phyloP scores from a whole-genome alignment of 805 yeast species.

The Candida incommunis region DNA sequence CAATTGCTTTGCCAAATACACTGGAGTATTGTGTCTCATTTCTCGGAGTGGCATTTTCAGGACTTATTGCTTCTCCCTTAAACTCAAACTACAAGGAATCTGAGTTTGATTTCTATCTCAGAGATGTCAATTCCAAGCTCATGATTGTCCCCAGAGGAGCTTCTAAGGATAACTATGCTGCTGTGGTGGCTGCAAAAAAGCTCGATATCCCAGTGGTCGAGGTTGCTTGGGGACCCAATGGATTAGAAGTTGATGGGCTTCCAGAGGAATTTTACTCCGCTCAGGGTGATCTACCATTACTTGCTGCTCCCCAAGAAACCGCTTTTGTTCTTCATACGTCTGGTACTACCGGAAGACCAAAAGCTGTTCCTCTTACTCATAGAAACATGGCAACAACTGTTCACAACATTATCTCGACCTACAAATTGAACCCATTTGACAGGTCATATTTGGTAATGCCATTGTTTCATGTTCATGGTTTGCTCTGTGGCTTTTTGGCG shows the following conservation, averaged over 20 bases:
- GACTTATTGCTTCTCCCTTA: slow-evolving; percentile 53
- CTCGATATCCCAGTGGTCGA: slow-evolving; percentile 38
- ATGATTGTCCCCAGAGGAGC: slow-evolving; percentile 45
- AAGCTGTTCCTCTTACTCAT: slow-evolving; percentile 61
- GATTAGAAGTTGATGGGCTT: slow-evolving; percentile 23
- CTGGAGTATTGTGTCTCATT: slow-evolving; percentile 45
- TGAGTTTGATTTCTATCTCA: slow-evolving; percentile 53
- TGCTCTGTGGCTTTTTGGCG: slow-evolving; percentile 50
- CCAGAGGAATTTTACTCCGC: slow-evolving; percentile 7
- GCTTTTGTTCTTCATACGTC: slow-evolving; percentile 60
- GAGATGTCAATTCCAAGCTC: slow-evolving; percentile 43
- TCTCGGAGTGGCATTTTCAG: slow-evolving; percentile 40
- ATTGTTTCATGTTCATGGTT: slow-evolving; percentile 63
- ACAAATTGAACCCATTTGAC: slow-evolving; percentile 35
- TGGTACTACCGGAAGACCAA: slow-evolving; percentile 67
- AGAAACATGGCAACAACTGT: slow-evolving; percentile 46
- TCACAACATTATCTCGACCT: slow-evolving; percentile 43
- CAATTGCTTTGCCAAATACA: slow-evolving; percentile 47
- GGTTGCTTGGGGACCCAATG: slow-evolving; percentile 30
- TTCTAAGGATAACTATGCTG: slow-evolving; percentile 25
- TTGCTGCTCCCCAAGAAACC: slow-evolving; percentile 30
- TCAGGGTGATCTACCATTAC: background rate
- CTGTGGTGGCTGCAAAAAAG: slow-evolving; percentile 36
- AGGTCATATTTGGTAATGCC: slow-evolving; percentile 61
- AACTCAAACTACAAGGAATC: slow-evolving; percentile 46